Percentiles rank a stretch among this genome's conserved stretches.
phyloP scores from a whole-genome alignment of 768 basidiomycete genomes.

The Rossbeevera mucosa region DNA sequence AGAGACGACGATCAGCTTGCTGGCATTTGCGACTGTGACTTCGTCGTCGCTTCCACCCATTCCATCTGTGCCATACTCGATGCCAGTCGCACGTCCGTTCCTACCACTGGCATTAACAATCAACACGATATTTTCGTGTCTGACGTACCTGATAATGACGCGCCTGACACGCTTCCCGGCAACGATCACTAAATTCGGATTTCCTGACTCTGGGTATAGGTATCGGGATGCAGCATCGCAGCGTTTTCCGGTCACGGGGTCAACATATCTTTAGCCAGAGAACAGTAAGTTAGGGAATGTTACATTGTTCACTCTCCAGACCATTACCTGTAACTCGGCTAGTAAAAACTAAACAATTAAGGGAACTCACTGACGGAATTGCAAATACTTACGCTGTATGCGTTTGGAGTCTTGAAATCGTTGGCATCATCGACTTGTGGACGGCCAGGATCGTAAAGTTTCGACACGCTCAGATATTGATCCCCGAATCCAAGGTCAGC shows the following conservation, averaged over 20 bases:
- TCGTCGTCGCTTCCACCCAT: neutral
- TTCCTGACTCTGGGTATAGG: slow-evolving; percentile 30
- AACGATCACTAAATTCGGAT: slow-evolving; percentile 25
- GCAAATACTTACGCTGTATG: neutral
- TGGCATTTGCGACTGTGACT: slow-evolving; percentile 22
- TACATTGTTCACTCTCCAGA: too few relatives aligned
- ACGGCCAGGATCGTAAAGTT: too few relatives aligned
- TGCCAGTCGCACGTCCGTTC: slow-evolving; percentile 32
- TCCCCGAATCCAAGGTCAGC: too few relatives aligned
- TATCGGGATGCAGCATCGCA: slow-evolving; percentile 30
- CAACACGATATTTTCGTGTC: neutral
- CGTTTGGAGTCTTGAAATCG: neutral
- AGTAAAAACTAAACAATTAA: too few relatives aligned
- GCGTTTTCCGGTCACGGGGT: slow-evolving; percentile 34
- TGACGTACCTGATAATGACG: neutral
- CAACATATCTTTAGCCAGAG: slow-evolving; percentile 45
- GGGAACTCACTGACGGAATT: neutral
- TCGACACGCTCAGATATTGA: too few relatives aligned
- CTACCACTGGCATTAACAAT: slow-evolving; percentile 11
- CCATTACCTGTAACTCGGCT: too few relatives aligned
- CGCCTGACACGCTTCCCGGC: slow-evolving; percentile 19
- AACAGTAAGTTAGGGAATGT: too few relatives aligned
- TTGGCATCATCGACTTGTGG: neutral
- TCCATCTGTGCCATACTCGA: slow-evolving; percentile 28
- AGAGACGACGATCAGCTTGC: slow-evolving; percentile 43